phyloP scores from a whole-genome alignment of 1,284 basidiomycete genomes.

The Cryptococcus neoformans region DNA sequence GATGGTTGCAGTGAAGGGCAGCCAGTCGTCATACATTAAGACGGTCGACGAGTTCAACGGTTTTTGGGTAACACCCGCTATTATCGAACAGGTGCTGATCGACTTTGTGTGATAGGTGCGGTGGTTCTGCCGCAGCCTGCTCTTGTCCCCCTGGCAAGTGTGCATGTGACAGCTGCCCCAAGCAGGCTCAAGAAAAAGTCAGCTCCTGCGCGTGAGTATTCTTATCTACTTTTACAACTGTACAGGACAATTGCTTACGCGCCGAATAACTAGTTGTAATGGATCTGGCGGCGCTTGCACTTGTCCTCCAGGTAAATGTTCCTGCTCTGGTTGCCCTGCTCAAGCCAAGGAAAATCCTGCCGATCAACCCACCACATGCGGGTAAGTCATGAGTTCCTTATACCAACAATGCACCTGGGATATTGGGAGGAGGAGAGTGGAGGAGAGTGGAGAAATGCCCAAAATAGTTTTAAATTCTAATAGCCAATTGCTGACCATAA shows the following conservation, averaged over 20 bases:
- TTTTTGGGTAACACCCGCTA: no score
- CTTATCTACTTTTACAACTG: neutral
- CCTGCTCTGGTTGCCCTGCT: conserved; percentile 19
- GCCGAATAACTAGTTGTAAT: neutral
- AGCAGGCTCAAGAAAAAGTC: conserved; percentile 7
- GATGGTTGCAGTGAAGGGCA: no score
- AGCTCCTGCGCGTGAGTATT: conserved; percentile 4
- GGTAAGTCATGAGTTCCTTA: neutral
- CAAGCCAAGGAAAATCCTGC: conserved; percentile 1
- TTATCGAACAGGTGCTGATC: neutral
- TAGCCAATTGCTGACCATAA: neutral
- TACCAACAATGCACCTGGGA: neutral
- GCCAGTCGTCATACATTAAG: no score
- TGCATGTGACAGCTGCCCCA: conserved; percentile 21
- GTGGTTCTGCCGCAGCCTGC: conserved; percentile 14
- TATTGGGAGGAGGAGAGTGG: neutral
- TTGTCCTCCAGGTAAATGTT: conserved; percentile 27
- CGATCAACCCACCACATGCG: neutral
- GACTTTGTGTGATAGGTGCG: neutral
- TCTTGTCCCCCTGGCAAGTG: conserved; percentile 15
- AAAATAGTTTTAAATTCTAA: neutral
- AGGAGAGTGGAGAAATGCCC: neutral
- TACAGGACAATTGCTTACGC: neutral
- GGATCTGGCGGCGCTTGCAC: conserved; percentile 7
- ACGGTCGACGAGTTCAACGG: no score